Percentiles rank a stretch among this genome's conserved stretches.
phyloP scores from a whole-genome alignment of 2,329 filamentous ascomycete species.

The Aspergillus quadricinctus region DNA sequence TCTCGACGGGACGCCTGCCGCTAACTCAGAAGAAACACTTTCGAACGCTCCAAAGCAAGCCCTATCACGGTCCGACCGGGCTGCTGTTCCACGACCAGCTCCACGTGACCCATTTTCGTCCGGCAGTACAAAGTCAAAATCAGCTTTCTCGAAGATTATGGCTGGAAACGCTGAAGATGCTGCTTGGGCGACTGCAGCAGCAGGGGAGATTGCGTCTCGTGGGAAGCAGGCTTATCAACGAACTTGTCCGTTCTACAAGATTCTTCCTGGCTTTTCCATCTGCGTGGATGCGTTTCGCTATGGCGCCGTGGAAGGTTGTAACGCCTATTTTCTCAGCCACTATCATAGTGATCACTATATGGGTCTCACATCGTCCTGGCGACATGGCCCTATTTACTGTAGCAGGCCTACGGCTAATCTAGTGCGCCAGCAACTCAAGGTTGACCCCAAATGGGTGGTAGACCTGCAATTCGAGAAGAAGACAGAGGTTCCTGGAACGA shows the following conservation, averaged over 20 bases:
- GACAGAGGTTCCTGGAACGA: conserved; percentile 73
- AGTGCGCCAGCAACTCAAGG: conserved; percentile 77
- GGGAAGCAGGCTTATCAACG: conserved; percentile 84
- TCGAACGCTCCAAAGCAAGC: conserved; percentile 10
- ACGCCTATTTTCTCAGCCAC: conserved; percentile 94
- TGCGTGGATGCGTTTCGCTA: conserved; percentile 96
- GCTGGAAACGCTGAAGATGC: conserved; percentile 82
- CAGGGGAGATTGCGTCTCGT: conserved; percentile 69
- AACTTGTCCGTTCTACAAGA: conserved; percentile 98
- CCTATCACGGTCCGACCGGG: conserved; percentile 60
- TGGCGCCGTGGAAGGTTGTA: conserved; percentile 84
- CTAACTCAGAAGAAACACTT: conserved; percentile 40
- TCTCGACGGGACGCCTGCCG: conserved; percentile 73
- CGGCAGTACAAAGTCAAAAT: conserved; percentile 42
- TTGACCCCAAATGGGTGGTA: conserved; percentile 80
- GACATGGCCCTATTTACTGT: conserved; percentile 92
- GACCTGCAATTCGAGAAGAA: conserved; percentile 79
- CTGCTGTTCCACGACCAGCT: conserved; percentile 68
- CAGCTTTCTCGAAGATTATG: conserved; percentile 92
- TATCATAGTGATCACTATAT: conserved; percentile 98
- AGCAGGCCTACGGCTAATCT: conserved; percentile 88
- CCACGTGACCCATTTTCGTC: conserved; percentile 74
- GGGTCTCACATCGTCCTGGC: conserved; percentile 82
- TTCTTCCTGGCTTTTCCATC: conserved; percentile 86
- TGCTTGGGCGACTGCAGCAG: conserved; percentile 84